These are phyloP conservation scores for Neurospora tetrasperma DNA, from an alignment of 495 filamentous ascomycete genomes.

Conservation along the genomic window DNA sequence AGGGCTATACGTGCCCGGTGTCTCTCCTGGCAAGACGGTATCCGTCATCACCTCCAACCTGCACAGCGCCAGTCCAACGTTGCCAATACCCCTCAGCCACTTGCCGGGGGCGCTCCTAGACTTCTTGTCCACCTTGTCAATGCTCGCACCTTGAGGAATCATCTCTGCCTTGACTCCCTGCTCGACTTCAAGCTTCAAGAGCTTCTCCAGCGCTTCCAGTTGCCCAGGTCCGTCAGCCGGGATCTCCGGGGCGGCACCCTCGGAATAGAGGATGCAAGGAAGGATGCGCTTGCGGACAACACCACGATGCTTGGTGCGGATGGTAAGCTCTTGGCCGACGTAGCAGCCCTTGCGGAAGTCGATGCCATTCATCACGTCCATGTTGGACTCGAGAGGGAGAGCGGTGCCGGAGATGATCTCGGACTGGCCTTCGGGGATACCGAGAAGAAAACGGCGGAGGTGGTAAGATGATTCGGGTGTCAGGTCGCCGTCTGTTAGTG, in stretches of 20 bases:
- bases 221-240: not conserved
- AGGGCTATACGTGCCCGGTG: constrained; percentile 39
- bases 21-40: constrained; percentile 53
- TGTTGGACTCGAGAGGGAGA: constrained; percentile 42
- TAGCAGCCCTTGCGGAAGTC: constrained; percentile 97
- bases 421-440: constrained; percentile 71
- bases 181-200: constrained; percentile 21
- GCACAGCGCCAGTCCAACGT: constrained; percentile 81
- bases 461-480: constrained; percentile 42
- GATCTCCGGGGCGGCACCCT: constrained; percentile 7
- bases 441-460: constrained; percentile 62
- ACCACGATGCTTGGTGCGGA: constrained; percentile 85
- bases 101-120: constrained; percentile 61
- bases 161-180: constrained; percentile 9
- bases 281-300: constrained; percentile 87
- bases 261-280: constrained; percentile 63
- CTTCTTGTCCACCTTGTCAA: constrained; percentile 35
- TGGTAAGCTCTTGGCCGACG: constrained; percentile 91
- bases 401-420: constrained; percentile 17
- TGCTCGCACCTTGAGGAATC: constrained; percentile 29
- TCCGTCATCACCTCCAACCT: constrained; percentile 85
- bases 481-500: constrained; percentile 15
- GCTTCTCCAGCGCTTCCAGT: constrained; percentile 19
- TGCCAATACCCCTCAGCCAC: constrained; percentile 64
- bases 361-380: constrained; percentile 72